These are phyloP conservation scores for Diaporthe australafricana DNA, from an alignment of 2,329 filamentous ascomycete species.

Conservation along the genomic window DNA sequence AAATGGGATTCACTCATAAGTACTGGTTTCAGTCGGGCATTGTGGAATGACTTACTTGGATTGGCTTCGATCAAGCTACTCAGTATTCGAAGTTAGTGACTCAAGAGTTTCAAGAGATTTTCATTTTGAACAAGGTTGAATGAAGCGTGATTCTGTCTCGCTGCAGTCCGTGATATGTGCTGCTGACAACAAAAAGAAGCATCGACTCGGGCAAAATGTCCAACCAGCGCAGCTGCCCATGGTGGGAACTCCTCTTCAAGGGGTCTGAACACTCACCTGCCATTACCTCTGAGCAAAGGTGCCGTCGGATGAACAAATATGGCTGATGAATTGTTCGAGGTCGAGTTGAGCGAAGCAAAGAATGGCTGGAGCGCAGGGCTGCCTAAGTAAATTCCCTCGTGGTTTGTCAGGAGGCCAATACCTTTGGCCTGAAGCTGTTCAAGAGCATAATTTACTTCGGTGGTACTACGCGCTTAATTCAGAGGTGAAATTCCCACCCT, in stretches of 20 bases:
- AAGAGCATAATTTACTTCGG: neutral
- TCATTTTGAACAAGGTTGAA: too few relatives aligned
- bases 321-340: neutral
- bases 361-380: neutral
- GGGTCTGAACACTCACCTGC: neutral
- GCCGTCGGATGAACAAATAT: constrained; percentile 2
- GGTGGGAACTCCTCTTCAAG: too few relatives aligned
- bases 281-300: neutral
- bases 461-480: neutral
- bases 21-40: neutral
- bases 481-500: neutral
- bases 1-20: neutral
- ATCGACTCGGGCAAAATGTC: neutral
- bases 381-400: constrained; percentile 1
- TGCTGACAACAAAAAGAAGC: too few relatives aligned
- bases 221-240: too few relatives aligned
- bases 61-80: neutral
- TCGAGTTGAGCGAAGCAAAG: neutral
- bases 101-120: neutral
- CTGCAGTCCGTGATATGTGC: too few relatives aligned
- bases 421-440: neutral
- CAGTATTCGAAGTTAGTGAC: neutral
- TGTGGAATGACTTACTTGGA: neutral
- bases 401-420: neutral
- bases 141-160: neutral